These are phyloP conservation scores for Naganishia vaughanmartiniae DNA, from an alignment of 768 basidiomycete species.

Conservation along the genomic window DNA sequence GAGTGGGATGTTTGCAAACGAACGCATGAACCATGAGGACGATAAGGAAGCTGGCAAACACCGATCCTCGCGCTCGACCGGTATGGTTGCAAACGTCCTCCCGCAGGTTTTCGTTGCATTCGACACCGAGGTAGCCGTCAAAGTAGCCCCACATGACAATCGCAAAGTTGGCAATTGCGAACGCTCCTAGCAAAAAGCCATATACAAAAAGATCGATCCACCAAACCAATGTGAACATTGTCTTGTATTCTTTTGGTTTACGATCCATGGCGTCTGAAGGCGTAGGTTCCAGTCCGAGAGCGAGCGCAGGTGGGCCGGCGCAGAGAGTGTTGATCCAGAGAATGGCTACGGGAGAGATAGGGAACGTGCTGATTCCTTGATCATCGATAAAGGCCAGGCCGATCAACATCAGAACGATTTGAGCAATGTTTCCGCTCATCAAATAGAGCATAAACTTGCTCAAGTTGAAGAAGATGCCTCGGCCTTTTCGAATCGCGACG, in stretches of 20 bases:
- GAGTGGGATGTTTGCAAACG: constrained; percentile 51
- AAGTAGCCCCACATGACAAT: constrained; percentile 52
- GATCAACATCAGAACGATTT: constrained; percentile 60
- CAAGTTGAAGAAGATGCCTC: constrained; percentile 63
- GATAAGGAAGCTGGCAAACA: constrained; percentile 53
- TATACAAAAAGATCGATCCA: constrained; percentile 52
- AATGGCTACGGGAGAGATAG: constrained; percentile 59
- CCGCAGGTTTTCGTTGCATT: constrained; percentile 47
- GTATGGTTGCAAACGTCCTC: constrained; percentile 48
- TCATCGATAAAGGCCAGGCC: constrained; percentile 62
- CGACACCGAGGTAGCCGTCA: constrained; percentile 47
- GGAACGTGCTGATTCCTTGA: constrained; percentile 59
- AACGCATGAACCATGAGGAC: constrained; percentile 47
- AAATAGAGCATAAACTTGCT: constrained; percentile 61
- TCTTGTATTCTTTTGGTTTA: constrained; percentile 53
- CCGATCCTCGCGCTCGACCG: constrained; percentile 53
- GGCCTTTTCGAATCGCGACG: constrained; percentile 65
- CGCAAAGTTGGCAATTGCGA: constrained; percentile 50
- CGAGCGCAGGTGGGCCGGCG: constrained; percentile 60
- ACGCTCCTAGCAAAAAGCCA: constrained; percentile 52
- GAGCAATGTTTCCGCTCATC: constrained; percentile 59
- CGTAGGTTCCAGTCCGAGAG: constrained; percentile 60
- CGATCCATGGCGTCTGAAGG: constrained; percentile 58
- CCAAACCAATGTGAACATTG: constrained; percentile 52
- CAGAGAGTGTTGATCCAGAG: constrained; percentile 59